These are phyloP conservation scores for Myotisia sp. DNA, from an alignment of 2,329 filamentous ascomycete genomes.

Conservation along the genomic window DNA sequence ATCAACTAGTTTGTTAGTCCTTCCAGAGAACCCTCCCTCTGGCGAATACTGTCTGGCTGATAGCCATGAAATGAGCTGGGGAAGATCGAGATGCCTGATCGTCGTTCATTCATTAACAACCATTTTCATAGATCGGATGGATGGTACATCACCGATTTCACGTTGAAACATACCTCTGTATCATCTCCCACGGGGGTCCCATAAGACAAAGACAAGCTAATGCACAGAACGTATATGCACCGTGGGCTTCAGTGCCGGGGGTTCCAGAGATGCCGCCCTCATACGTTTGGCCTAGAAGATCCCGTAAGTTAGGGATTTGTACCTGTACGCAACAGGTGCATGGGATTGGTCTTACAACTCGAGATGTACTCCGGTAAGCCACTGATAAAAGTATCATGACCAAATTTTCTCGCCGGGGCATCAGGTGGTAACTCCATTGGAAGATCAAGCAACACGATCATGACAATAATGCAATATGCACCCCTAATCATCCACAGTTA, in stretches of 20 bases:
- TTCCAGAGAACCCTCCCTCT: conserved; percentile 82
- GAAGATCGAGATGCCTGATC: conserved; percentile 58
- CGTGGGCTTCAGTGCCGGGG: conserved; percentile 82
- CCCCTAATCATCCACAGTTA: conserved; percentile 41
- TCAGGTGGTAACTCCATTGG: conserved; percentile 64
- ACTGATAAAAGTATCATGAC: conserved; percentile 52
- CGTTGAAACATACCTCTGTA: conserved; percentile 48
- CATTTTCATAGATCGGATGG: background rate
- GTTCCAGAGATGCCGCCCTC: conserved; percentile 84
- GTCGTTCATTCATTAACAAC: conserved; percentile 9
- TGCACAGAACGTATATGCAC: conserved; percentile 91
- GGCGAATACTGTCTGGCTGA: conserved; percentile 78
- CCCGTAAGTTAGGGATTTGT: too few relatives aligned
- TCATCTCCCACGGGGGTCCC: conserved; percentile 58
- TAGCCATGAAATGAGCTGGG: conserved; percentile 69
- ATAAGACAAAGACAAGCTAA: conserved; percentile 78
- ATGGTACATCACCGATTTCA: conserved; percentile 1
- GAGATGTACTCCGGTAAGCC: conserved; percentile 67
- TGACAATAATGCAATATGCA: conserved; percentile 77
- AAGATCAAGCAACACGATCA: conserved; percentile 69
- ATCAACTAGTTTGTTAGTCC: conserved; percentile 95
- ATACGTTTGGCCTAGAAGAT: conserved; percentile 61
- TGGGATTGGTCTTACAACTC: conserved; percentile 46
- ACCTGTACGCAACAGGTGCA: conserved; percentile 2
- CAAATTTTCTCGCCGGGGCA: conserved; percentile 51